Percentiles rank a stretch among this genome's conserved stretches.
phyloP scores from a whole-genome alignment of 2,329 filamentous ascomycete genomes.

The Didymosphaeria variabile region DNA sequence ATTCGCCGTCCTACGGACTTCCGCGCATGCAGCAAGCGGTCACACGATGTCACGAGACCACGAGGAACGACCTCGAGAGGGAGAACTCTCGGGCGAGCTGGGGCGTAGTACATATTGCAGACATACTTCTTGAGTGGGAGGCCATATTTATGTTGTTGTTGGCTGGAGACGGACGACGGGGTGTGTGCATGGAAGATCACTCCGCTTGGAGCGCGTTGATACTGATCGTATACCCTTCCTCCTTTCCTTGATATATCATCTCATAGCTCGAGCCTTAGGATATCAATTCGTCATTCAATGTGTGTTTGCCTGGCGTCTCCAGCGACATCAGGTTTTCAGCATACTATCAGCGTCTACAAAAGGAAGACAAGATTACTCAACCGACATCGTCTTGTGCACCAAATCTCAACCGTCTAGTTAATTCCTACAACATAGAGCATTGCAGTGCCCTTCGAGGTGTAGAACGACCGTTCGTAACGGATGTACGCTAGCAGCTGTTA shows the following conservation, averaged over 20 bases:
- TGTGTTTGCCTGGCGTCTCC: not conserved
- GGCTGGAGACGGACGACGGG: not conserved
- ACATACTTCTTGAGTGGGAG: conserved; percentile 12
- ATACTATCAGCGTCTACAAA: not conserved
- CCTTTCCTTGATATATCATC: conserved; percentile 7
- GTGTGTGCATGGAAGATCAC: not conserved
- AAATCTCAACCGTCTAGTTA: too few relatives aligned
- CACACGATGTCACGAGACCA: conserved; percentile 28
- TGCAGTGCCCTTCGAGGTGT: too few relatives aligned
- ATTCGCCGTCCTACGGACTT: not conserved
- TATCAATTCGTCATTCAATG: not conserved
- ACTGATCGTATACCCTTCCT: conserved; percentile 16
- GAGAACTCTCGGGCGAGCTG: conserved; percentile 1
- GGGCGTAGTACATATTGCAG: conserved; percentile 11
- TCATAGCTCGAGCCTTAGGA: not conserved
- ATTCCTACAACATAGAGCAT: too few relatives aligned
- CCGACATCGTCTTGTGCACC: too few relatives aligned
- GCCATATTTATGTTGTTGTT: conserved; percentile 6
- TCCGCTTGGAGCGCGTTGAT: conserved; percentile 8
- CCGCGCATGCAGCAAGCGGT: conserved; percentile 11
- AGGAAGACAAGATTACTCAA: too few relatives aligned
- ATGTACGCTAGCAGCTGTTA: conserved; percentile 19
- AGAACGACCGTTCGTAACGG: not conserved
- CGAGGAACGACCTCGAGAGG: conserved; percentile 18
- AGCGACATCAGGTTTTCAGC: not conserved